Conservation (phyloP, 176 grass and related monocot species). For the Lolium perenne region DNA sequence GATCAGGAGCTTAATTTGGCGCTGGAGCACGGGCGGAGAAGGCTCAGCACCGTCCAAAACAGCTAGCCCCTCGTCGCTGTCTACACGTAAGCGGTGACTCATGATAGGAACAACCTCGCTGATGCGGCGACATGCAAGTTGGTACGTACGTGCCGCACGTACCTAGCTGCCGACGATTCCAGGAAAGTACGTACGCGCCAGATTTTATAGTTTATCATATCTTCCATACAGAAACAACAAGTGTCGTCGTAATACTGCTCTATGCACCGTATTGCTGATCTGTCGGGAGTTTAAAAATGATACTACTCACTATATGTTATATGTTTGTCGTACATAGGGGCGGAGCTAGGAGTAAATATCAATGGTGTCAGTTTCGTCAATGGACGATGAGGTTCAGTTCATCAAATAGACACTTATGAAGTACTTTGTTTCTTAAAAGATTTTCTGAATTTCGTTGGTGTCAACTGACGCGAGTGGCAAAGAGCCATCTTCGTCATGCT, state of each 20-base stretch:
- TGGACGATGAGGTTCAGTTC: no score
- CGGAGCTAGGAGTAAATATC: no score
- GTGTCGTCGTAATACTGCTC: neutral
- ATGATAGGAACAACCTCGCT: neutral
- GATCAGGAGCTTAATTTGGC: neutral
- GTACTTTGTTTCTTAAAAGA: no score
- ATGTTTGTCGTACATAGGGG: no score
- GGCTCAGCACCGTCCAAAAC: neutral
- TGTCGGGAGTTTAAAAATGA: neutral
- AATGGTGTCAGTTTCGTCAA: no score
- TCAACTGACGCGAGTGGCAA: no score
- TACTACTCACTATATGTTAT: no score
- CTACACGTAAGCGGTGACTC: conserved; percentile 13
- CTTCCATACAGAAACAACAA: neutral
- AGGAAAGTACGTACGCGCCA: neutral
- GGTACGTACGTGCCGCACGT: neutral
- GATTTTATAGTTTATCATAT: neutral
- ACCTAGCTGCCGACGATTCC: neutral
- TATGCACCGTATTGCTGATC: conserved; percentile 15
- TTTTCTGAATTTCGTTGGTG: no score
- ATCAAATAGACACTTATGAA: no score
- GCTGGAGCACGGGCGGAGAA: neutral
- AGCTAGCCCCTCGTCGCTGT: neutral
- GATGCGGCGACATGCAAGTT: neutral
- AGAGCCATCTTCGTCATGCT: no score